Conservation (phyloP, 2,329 filamentous ascomycete species). For the Fusarium ramigenum region DNA sequence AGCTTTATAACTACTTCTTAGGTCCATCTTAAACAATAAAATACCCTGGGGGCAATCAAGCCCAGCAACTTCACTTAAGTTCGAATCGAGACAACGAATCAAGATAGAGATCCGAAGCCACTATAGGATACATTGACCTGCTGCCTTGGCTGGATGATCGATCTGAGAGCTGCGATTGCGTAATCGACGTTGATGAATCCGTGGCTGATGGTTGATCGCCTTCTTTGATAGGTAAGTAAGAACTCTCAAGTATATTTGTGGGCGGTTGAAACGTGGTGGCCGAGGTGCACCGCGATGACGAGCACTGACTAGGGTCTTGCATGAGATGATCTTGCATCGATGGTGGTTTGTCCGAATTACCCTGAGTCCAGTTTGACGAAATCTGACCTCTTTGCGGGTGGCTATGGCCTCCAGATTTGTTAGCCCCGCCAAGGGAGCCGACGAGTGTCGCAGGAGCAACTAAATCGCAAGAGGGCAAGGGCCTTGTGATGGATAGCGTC, state of each 20-base stretch:
- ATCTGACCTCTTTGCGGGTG: constrained; percentile 1
- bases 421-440: not conserved
- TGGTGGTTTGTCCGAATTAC: constrained; percentile 12
- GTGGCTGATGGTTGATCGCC: not conserved
- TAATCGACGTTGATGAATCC: not conserved
- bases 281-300: not conserved
- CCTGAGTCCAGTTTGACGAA: constrained; percentile 18
- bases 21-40: not conserved
- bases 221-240: not conserved
- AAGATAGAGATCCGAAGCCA: not conserved
- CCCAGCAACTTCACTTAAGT: not conserved
- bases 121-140: not conserved
- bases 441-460: not conserved
- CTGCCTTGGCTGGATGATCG: not conserved
- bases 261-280: constrained; percentile 6
- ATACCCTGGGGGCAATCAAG: not conserved
- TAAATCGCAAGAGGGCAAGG: not conserved
- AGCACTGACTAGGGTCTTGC: not conserved
- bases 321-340: not conserved
- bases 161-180: not conserved
- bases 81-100: not conserved
- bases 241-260: not conserved
- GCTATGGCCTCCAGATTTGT: not conserved
- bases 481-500: not conserved
- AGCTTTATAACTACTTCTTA: not conserved